Conservation (phyloP, 2,329 filamentous ascomycete genomes). For the Cyanodermella asteris region DNA sequence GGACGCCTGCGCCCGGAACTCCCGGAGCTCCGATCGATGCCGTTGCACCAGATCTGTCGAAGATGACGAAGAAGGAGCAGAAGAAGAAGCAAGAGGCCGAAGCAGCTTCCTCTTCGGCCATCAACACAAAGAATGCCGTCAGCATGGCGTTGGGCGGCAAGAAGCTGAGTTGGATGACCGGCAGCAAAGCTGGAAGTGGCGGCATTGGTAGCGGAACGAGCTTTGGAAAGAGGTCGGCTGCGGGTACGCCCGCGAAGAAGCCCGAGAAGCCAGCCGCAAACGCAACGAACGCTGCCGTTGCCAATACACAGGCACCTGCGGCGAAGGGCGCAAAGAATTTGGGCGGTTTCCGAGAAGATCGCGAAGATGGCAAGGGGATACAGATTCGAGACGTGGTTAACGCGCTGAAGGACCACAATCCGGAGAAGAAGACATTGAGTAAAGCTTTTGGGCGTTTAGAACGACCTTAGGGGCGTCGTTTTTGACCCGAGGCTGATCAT, state of each 20-base stretch:
- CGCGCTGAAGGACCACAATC: conserved; percentile 58
- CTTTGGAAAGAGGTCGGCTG: conserved; percentile 8
- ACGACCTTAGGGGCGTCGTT: too few species aligned
- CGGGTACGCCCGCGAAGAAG: conserved; percentile 5
- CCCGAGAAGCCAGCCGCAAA: conserved; percentile 2
- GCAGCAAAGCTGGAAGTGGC: conserved; percentile 14
- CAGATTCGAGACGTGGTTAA: conserved; percentile 67
- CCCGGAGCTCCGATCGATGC: conserved; percentile 16
- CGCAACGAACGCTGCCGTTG: conserved; percentile 8
- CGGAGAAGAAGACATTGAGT: conserved; percentile 41
- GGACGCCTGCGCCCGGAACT: conserved; percentile 36
- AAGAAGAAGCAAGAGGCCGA: conserved; percentile 60
- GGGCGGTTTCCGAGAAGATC: conserved; percentile 60
- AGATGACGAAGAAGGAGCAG: conserved; percentile 65
- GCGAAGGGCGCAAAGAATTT: conserved; percentile 34
- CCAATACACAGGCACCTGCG: conserved; percentile 15
- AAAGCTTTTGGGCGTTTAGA: conserved; percentile 31
- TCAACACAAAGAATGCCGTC: conserved; percentile 65
- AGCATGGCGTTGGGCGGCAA: conserved; percentile 46
- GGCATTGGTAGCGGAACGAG: conserved; percentile 16
- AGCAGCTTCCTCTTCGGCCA: conserved; percentile 50
- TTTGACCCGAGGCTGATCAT: too few species aligned
- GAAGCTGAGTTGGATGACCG: conserved; percentile 25
- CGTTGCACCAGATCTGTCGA: conserved; percentile 34
- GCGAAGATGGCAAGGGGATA: conserved; percentile 52